These are phyloP conservation scores for Fusarium denticulatum DNA, from an alignment of 2,329 filamentous ascomycete genomes.

Conservation along the genomic window DNA sequence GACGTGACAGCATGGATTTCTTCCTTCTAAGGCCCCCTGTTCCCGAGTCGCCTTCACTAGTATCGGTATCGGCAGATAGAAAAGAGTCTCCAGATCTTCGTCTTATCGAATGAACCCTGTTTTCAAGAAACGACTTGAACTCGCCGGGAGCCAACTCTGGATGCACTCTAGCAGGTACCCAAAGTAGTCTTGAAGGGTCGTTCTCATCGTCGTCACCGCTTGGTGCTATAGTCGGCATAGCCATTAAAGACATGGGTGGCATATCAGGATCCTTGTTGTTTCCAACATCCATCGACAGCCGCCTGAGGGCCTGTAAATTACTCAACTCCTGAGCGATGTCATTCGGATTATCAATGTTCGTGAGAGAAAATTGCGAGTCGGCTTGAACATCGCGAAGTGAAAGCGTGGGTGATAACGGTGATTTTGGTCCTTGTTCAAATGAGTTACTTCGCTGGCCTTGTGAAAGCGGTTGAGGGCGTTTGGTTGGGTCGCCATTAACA, in stretches of 20 bases:
- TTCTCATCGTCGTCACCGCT: constrained; percentile 81
- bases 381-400: constrained; percentile 65
- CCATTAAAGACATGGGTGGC: constrained; percentile 73
- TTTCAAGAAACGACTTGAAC: constrained; percentile 96
- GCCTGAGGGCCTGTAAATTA: constrained; percentile 87
- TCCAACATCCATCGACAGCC: constrained; percentile 94
- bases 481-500: constrained; percentile 47
- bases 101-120: constrained; percentile 88
- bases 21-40: constrained; percentile 79
- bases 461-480: constrained; percentile 57
- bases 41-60: constrained; percentile 64
- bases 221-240: constrained; percentile 78
- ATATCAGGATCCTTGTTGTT: constrained; percentile 79
- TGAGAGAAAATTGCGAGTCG: constrained; percentile 78
- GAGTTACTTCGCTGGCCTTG: constrained; percentile 54
- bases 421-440: constrained; percentile 54
- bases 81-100: constrained; percentile 79
- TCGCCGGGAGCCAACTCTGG: constrained; percentile 95
- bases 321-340: constrained; percentile 92
- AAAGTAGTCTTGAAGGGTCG: constrained; percentile 88
- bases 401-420: constrained; percentile 62
- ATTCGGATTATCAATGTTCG: constrained; percentile 89
- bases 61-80: constrained; percentile 65
- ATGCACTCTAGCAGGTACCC: constrained; percentile 94
- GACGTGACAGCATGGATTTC: constrained; percentile 94